Percentiles rank a stretch among this genome's conserved stretches.
Evolutionary conservation across 1,284 basidiomycete genomes (phyloP).

Genomic region (Papiliotrema flavescens): DNA sequence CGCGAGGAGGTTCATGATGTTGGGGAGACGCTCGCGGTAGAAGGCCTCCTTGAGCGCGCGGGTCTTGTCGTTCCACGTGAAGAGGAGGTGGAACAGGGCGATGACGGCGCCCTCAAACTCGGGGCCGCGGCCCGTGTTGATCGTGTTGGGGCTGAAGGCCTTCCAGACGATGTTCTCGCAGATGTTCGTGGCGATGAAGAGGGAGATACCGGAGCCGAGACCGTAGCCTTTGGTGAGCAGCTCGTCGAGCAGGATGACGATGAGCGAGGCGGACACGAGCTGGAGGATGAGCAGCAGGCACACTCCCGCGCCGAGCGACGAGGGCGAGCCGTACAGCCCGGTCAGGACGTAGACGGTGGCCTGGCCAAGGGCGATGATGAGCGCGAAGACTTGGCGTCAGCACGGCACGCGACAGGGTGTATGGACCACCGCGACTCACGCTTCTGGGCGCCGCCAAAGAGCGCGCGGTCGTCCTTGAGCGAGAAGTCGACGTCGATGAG

Average conservation of each 20-base stretch:
- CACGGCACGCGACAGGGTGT: not conserved
- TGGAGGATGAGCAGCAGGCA: conserved; percentile 93
- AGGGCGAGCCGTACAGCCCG: conserved; percentile 91
- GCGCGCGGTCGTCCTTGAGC: conserved; percentile 92
- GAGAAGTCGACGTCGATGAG: conserved; percentile 96
- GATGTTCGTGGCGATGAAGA: conserved; percentile 99
- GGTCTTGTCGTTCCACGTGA: conserved; percentile 98
- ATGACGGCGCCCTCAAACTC: conserved; percentile 98
- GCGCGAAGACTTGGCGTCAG: conserved; percentile 72
- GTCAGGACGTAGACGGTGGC: conserved; percentile 97
- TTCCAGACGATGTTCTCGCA: conserved; percentile 99
- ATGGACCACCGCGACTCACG: conserved; percentile 69
- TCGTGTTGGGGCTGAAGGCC: conserved; percentile 94
- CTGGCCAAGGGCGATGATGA: conserved; percentile 94
- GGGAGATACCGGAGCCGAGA: conserved; percentile 95
- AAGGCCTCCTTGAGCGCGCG: conserved; percentile 96
- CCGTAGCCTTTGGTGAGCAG: conserved; percentile 98
- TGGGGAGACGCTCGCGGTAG: conserved; percentile 94
- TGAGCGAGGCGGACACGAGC: conserved; percentile 86
- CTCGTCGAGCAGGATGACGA: conserved; percentile 97
- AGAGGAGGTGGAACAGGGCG: conserved; percentile 93
- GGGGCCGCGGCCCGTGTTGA: conserved; percentile 96
- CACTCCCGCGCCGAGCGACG: conserved; percentile 92
- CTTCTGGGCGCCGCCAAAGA: conserved; percentile 97
- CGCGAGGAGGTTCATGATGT: conserved; percentile 95